phyloP scores from a whole-genome alignment of 176 grass and related monocot species.

The Bonia amplexicaulis region DNA sequence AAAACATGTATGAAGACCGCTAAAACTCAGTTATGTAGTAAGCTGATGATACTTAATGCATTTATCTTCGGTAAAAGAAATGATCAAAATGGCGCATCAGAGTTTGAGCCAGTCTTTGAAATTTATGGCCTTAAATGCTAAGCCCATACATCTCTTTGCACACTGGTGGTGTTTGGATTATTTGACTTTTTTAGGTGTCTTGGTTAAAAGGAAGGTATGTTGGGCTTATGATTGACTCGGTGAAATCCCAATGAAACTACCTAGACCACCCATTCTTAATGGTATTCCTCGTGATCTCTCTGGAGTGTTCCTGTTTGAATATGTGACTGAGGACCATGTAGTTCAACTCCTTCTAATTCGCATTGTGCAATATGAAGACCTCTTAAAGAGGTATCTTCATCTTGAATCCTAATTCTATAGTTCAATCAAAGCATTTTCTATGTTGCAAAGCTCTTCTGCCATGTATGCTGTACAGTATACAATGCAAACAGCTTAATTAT shows the following conservation, averaged over 20 bases:
- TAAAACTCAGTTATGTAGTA: not conserved
- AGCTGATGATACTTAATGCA: not conserved
- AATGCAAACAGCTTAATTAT: not conserved
- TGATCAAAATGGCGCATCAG: not conserved
- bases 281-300: not conserved
- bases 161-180: not conserved
- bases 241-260: not conserved
- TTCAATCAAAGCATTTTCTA: conserved; percentile 5
- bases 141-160: not conserved
- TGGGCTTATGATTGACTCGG: not conserved
- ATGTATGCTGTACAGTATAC: not conserved
- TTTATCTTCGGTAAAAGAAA: not conserved
- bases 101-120: not conserved
- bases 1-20: not conserved
- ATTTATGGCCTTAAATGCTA: not conserved
- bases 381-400: not conserved
- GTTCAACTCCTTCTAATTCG: not conserved
- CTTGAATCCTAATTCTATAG: not conserved
- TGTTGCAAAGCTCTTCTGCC: not conserved
- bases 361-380: not conserved
- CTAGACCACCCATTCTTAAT: not conserved
- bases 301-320: not conserved
- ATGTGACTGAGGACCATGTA: not conserved
- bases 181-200: not conserved
- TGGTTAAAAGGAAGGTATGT: not conserved